Percentiles rank a stretch among this genome's conserved stretches.
Evolutionary conservation across 2,329 filamentous ascomycete species (phyloP).

Genomic region (Pseudocercospora crystallina): DNA sequence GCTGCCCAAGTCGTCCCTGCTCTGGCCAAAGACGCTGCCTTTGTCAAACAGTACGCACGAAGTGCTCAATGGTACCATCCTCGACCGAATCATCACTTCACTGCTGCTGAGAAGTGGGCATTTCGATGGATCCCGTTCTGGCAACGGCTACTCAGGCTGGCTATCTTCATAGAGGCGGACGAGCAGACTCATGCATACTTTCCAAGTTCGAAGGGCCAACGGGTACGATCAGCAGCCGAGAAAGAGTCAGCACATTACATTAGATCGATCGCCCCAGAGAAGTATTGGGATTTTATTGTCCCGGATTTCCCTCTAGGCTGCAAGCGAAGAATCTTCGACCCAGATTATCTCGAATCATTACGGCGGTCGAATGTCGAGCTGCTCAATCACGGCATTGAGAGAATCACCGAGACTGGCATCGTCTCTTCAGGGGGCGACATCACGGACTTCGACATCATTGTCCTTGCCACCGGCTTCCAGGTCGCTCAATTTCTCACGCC

Average conservation of each 20-base stretch:
- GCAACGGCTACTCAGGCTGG: background rate
- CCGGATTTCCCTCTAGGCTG: conserved; percentile 1
- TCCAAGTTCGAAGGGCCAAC: no score
- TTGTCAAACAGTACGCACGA: background rate
- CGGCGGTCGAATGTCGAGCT: background rate
- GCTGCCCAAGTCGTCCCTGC: conserved; percentile 44
- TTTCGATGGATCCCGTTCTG: background rate
- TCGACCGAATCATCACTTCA: background rate
- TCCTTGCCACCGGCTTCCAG: background rate
- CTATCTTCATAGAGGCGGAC: background rate
- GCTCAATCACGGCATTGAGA: background rate
- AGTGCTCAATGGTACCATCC: background rate
- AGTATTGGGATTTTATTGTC: background rate
- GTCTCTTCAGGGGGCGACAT: background rate
- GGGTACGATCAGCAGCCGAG: no score
- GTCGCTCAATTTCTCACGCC: background rate
- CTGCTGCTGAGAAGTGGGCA: background rate
- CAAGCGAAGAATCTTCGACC: conserved; percentile 1
- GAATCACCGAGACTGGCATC: background rate
- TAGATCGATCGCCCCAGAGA: background rate
- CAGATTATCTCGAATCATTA: conserved; percentile 1
- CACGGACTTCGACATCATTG: background rate
- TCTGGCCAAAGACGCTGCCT: conserved; percentile 40
- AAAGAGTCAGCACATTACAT: background rate
- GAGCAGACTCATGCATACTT: no score